A percentile compares a stretch with the other conserved stretches of the same genome.
Conservation (phyloP, 2,329 filamentous ascomycete genomes). For the Didymella keratinophila region DNA sequence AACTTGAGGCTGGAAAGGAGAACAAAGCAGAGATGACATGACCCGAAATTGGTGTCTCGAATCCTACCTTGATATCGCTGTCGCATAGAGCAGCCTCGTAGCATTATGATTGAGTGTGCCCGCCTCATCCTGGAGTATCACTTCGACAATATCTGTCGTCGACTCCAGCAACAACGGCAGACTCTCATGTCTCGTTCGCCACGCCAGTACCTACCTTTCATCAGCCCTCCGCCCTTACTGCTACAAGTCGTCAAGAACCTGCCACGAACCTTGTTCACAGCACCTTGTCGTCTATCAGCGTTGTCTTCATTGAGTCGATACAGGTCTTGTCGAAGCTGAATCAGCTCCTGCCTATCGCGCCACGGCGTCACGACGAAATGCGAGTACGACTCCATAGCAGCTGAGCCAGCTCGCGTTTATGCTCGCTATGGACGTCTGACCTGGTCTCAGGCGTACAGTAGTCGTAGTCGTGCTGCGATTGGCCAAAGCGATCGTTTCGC, state of each 20-base stretch:
- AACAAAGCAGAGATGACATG: not conserved
- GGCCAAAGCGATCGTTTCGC: slow-evolving; percentile 4
- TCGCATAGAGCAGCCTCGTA: slow-evolving; percentile 73
- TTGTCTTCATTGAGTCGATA: slow-evolving; percentile 56
- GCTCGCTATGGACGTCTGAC: not conserved
- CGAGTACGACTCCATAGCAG: slow-evolving; percentile 26
- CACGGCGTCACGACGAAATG: slow-evolving; percentile 75
- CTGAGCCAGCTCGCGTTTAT: slow-evolving; percentile 1
- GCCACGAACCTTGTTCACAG: slow-evolving; percentile 51
- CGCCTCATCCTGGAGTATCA: slow-evolving; percentile 69
- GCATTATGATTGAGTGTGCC: slow-evolving; percentile 62
- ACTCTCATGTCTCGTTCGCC: slow-evolving; percentile 42
- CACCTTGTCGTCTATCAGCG: slow-evolving; percentile 43
- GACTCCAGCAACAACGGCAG: slow-evolving; percentile 81
- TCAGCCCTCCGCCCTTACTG: slow-evolving; percentile 24
- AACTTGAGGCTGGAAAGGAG: not conserved
- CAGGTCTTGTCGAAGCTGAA: slow-evolving; percentile 70
- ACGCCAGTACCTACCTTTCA: slow-evolving; percentile 43
- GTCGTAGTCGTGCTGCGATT: slow-evolving; percentile 13
- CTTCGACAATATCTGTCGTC: slow-evolving; percentile 75
- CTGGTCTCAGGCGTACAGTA: slow-evolving; percentile 5
- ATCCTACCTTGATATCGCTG: slow-evolving; percentile 73
- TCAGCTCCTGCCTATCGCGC: slow-evolving; percentile 71
- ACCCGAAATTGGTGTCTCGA: not conserved
- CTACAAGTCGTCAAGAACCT: not conserved